Base-by-base conservation (phyloP, 2,329 filamentous ascomycete species). In the Colletotrichum scovillei region DNA sequence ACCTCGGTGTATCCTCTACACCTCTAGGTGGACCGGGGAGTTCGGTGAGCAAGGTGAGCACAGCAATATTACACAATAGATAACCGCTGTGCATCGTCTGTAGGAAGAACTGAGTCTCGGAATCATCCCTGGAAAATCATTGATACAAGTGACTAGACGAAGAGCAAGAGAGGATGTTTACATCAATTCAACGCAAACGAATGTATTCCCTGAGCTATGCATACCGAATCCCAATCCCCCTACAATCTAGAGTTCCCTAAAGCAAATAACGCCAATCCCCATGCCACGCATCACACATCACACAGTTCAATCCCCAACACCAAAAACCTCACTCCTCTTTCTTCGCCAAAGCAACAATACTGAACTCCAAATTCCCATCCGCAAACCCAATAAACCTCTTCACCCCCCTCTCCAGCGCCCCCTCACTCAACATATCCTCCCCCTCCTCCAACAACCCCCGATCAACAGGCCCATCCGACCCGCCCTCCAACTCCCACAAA, bases 401-500 rank as follows among this genome's bases (percentile, higher is more conserved):
- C 22, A 89, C 76, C 1, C 86, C 93, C 67, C 92, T 81, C 24
- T 92, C 87, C 71, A 96, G 82, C n/a, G 93, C 94, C 78, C 85
- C 88, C 69, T 92, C 88, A 78, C 92, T 93, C 74, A 93, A 79
- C 66, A 92, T 86, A 81, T 93, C 91, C 69, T 92, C 90, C 4
- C 86, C 88, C 1, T 86, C 86, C 1, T 72, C 81, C 70, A 93
- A 80, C 16, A 75, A 67, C 0, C 91, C 92, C 16, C 94, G 86
- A 76, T 94, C 90, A 58, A 96, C 82, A 0, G 94, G 94, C 0
- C 94, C 94, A 77, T 92, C 93, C 62, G 93, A 86, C 26, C 88
- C 82, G 1, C 95, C 95, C 82, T 97, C 94, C 78, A 97, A 82
- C 84, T 97, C 95, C 91, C 93, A 97, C 55, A 97, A 79, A 68